phyloP scores from a whole-genome alignment of 2,329 filamentous ascomycete genomes.

The Emergomyces orientalis region DNA sequence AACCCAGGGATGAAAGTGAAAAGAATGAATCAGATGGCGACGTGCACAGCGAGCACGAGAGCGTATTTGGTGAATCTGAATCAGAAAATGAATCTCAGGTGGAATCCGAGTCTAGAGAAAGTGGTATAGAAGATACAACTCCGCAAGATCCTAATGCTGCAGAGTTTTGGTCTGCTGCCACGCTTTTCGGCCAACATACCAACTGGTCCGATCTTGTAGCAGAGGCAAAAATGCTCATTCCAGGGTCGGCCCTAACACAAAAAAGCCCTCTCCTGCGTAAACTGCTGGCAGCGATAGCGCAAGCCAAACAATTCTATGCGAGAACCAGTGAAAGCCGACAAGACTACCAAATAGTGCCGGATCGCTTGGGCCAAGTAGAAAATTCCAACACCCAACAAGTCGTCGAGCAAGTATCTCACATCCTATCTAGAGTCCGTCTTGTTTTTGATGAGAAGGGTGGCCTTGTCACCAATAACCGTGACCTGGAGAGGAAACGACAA shows the following conservation, averaged over 20 bases:
- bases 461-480: not conserved
- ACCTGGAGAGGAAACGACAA: not conserved
- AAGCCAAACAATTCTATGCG: not conserved
- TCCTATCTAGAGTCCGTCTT: not conserved
- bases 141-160: no score
- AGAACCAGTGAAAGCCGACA: not conserved
- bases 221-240: not conserved
- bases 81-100: not conserved
- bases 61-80: not conserved
- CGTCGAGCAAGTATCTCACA: not conserved
- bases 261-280: not conserved
- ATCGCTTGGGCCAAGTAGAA: not conserved
- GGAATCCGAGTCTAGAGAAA: not conserved
- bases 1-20: not conserved
- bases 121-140: not conserved
- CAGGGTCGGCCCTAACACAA: not conserved
- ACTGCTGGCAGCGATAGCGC: not conserved
- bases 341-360: not conserved
- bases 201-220: not conserved
- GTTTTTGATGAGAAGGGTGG: not conserved
- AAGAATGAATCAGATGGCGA: not conserved
- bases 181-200: not conserved
- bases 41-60: not conserved
- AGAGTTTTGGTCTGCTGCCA: not conserved
- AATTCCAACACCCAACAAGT: not conserved